Evolutionary conservation across 2,329 filamentous ascomycete species (phyloP).

Genomic region (Verticillium klebahnii): DNA sequence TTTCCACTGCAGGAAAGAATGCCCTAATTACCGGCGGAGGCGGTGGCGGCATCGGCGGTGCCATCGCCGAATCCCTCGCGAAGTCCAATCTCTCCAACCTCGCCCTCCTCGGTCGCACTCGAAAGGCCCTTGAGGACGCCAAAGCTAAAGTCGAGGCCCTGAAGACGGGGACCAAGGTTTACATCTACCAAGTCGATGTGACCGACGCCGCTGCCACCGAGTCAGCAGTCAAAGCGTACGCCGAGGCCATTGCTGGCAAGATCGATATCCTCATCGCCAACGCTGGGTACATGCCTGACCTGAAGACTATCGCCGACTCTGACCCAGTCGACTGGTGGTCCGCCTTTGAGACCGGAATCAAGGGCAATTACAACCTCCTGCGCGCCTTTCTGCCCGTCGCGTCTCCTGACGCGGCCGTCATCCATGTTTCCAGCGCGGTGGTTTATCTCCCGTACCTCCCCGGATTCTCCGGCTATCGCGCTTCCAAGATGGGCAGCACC

Average conservation of each 20-base stretch:
- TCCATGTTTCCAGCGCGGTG: constrained; percentile 17
- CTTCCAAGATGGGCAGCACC: constrained; percentile 33
- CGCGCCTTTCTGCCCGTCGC: constrained; percentile 15
- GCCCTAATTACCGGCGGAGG: constrained; percentile 51
- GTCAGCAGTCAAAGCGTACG: constrained; percentile 5
- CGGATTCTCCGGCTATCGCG: constrained; percentile 31
- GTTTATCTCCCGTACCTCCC: constrained; percentile 17
- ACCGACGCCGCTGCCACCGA: constrained; percentile 8
- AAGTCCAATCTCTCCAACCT: constrained; percentile 38
- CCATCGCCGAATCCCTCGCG: constrained; percentile 36
- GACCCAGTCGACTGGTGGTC: constrained; percentile 18
- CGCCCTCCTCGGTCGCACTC: constrained; percentile 35
- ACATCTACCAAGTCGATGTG: constrained; percentile 12
- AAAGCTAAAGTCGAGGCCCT: constrained; percentile 12
- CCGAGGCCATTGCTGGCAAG: neutral
- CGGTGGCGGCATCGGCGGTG: constrained; percentile 31
- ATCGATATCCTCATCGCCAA: constrained; percentile 23
- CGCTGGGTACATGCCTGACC: constrained; percentile 17
- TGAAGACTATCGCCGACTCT: constrained; percentile 11
- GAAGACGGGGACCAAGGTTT: constrained; percentile 13
- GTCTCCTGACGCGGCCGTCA: constrained; percentile 11
- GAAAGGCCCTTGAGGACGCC: constrained; percentile 17
- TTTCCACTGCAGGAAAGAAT: constrained; percentile 37
- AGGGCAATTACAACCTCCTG: constrained; percentile 15
- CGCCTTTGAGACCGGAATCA: constrained; percentile 19